A percentile compares a stretch with the other conserved stretches of the same genome.
phyloP scores from a whole-genome alignment of 2,329 filamentous ascomycete species.

The Apiospora saccharicola region DNA sequence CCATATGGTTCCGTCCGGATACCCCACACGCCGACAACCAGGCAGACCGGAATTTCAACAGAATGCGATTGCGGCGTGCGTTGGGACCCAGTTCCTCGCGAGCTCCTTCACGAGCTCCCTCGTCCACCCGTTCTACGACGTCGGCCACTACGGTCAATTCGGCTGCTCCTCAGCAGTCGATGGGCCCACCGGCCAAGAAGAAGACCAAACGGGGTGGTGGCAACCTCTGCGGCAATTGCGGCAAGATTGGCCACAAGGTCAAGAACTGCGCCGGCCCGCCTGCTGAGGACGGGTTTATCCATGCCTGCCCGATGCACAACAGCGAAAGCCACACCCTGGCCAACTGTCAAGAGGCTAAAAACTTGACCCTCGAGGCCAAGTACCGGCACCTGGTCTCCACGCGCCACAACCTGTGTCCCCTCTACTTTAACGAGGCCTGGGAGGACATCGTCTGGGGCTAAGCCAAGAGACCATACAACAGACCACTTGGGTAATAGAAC shows the following conservation, averaged over 20 bases:
- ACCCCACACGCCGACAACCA: rapidly evolving
- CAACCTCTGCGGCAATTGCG: not conserved
- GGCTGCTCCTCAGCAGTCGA: not conserved
- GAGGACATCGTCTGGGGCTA: no score
- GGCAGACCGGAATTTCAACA: not conserved
- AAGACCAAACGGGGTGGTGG: not conserved
- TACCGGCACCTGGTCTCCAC: not conserved
- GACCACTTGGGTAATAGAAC: no score
- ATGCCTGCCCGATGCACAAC: not conserved
- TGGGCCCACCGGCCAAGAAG: not conserved
- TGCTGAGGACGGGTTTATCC: not conserved
- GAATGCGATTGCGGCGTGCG: no score
- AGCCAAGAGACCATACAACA: no score
- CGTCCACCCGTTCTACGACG: no score
- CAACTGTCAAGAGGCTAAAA: not conserved
- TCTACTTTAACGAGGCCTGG: no score
- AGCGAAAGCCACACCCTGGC: not conserved
- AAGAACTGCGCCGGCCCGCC: not conserved
- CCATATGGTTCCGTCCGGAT: not conserved
- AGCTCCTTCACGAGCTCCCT: not conserved
- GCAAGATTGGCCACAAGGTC: not conserved
- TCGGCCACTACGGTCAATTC: no score
- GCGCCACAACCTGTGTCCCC: not conserved
- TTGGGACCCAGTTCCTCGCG: no score
- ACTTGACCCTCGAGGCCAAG: not conserved